These are phyloP conservation scores for Cyberlindnera samutprakarnensis DNA, from an alignment of 805 yeast genomes.

Conservation along the genomic window DNA sequence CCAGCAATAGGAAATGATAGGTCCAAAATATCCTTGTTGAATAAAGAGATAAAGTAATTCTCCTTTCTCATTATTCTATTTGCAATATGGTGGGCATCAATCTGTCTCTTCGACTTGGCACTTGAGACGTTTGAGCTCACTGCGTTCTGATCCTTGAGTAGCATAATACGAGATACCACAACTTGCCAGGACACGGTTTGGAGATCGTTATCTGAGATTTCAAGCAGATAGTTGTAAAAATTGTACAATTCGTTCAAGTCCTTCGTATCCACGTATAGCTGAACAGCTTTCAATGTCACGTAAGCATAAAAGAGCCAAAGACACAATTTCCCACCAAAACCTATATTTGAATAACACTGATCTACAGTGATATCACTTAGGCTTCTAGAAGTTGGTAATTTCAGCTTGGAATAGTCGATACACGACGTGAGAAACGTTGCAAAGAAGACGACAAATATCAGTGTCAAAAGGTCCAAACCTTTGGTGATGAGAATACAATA, in stretches of 20 bases:
- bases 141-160: constrained; percentile 75
- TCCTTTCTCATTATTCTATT: constrained; percentile 94
- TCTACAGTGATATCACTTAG: constrained; percentile 27
- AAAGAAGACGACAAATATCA: constrained; percentile 73
- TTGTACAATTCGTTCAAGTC: constrained; percentile 66
- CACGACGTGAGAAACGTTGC: constrained; percentile 79
- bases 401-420: constrained; percentile 52
- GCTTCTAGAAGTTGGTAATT: constrained; percentile 19
- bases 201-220: constrained; percentile 70
- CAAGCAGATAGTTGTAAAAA: constrained; percentile 67
- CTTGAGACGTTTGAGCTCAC: constrained; percentile 41
- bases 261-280: constrained; percentile 54
- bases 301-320: constrained; percentile 55
- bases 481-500: constrained; percentile 67
- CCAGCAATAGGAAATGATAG: constrained; percentile 51
- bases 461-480: constrained; percentile 58
- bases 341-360: constrained; percentile 36
- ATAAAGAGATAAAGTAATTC: constrained; percentile 84
- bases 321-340: constrained; percentile 47
- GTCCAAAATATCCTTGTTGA: constrained; percentile 70
- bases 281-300: constrained; percentile 43
- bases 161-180: constrained; percentile 68
- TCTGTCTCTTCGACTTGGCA: constrained; percentile 59
- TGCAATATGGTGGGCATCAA: constrained; percentile 92
- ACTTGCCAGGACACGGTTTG: constrained; percentile 93